Base-by-base conservation (phyloP, 129 eudicot genomes). In the Flaveria trinervia region DNA sequence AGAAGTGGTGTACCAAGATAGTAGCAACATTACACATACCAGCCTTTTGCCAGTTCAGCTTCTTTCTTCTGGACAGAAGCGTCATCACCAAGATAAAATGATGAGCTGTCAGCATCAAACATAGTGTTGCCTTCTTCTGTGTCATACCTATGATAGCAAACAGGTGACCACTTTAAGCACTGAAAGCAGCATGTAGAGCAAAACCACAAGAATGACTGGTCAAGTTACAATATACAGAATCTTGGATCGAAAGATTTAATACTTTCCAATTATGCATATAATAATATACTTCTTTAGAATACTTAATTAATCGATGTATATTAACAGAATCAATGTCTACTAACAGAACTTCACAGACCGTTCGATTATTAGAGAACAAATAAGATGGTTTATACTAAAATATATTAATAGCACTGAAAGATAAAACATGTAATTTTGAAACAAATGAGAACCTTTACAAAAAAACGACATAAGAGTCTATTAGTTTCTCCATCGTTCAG, bases 91-190 rank as follows among this genome's bases (percentile, higher is more conserved):
- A 76, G 82, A 65, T 78, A 88, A 86, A 86, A 88, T 13, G 90
- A 88, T 50, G 92, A 86, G 84, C 79, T 84, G 15, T 86, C 93
- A 39, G 83, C 88, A 80, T 89, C 93, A 66, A 81, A 86, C 80
- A 73, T 49, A 15, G 88, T 81, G 30, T 78, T 82, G 46, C 90
- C 93, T 79, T 89, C 93, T 79, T 89, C 93, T 33, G 83, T 77
- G 76, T 89, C 93, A 82, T 89, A 89, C 92, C 92, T 86, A 72
- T 68, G 26, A 77, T 49, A 39, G 73, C 41, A 78, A 48, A 33
- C 66, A 62, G 52, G 54, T 60, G 60, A 60, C 33, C 61, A 33
- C 20, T 26, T 64, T 17, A 45, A 60, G 22, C 28, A 28, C 0
- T 68, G 9, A 26, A 68, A 28, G 77, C 48, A 55, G 15, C 57